Evolutionary conservation across 495 filamentous ascomycete species (phyloP).

Genomic region (Penicillium malachiteum): DNA sequence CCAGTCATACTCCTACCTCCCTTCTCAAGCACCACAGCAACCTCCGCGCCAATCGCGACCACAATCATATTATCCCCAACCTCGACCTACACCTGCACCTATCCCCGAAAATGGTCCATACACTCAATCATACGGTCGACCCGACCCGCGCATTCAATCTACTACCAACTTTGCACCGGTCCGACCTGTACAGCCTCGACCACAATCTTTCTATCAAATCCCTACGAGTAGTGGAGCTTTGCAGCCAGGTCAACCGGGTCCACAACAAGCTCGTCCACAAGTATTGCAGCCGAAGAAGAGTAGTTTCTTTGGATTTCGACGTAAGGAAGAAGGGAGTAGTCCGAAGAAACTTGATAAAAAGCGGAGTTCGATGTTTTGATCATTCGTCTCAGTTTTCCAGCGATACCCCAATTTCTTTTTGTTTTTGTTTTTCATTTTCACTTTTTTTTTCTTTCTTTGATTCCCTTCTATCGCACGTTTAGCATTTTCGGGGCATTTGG

Average conservation of each 20-base stretch:
- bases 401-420: slow-evolving; percentile 18
- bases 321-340: slow-evolving; percentile 22
- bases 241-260: slow-evolving; percentile 3
- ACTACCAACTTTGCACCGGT: slow-evolving; percentile 7
- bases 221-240: slow-evolving; percentile 22
- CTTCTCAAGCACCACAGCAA: slow-evolving; percentile 6
- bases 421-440: background rate
- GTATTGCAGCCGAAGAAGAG: slow-evolving; percentile 44
- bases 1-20: slow-evolving; percentile 10
- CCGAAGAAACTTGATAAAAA: slow-evolving; percentile 47
- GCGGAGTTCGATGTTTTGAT: slow-evolving; percentile 54
- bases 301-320: slow-evolving; percentile 49
- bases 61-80: slow-evolving; percentile 7
- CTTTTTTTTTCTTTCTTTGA: background rate
- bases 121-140: slow-evolving; percentile 5
- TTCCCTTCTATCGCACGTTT: background rate
- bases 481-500: slow-evolving; percentile 2
- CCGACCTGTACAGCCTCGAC: slow-evolving; percentile 16
- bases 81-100: slow-evolving; percentile 7
- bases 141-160: slow-evolving; percentile 23
- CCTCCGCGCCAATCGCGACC: slow-evolving; percentile 15
- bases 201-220: slow-evolving; percentile 16
- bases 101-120: slow-evolving; percentile 19
- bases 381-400: slow-evolving; percentile 1
- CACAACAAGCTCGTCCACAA: slow-evolving; percentile 1